A percentile compares a stretch with the other conserved stretches of the same genome.
Conservation (phyloP, 139 green algal species). For the Coelastrella sp. region DNA sequence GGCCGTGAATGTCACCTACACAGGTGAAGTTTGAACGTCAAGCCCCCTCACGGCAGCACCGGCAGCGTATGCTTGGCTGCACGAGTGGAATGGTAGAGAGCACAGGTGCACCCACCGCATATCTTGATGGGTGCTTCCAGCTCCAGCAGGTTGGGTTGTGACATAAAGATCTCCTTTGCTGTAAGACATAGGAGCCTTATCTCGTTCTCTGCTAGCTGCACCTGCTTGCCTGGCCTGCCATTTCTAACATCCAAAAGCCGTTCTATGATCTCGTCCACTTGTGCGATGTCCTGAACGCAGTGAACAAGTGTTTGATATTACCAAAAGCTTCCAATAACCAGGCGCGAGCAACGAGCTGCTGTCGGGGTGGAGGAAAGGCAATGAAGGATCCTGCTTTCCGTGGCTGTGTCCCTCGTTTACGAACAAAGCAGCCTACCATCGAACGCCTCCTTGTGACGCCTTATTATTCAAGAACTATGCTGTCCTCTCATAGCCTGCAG, state of each 20-base stretch:
- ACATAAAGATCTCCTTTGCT: conserved; percentile 96
- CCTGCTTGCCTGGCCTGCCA: conserved; percentile 93
- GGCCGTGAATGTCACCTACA: conserved; percentile 97
- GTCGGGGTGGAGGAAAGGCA: background rate
- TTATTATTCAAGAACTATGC: background rate
- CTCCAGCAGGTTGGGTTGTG: conserved; percentile 97
- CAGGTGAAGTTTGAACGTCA: background rate
- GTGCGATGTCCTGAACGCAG: conserved; percentile 52
- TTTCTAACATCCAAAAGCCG: conserved; percentile 91
- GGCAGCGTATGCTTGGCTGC: background rate
- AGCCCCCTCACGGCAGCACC: background rate
- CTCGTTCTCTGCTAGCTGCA: conserved; percentile 94
- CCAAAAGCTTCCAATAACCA: background rate
- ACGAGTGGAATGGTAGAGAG: background rate
- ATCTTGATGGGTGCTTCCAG: conserved; percentile 99
- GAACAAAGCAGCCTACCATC: background rate
- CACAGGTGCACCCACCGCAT: conserved; percentile 82
- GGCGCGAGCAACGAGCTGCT: background rate
- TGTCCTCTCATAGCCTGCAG: conserved; percentile 8
- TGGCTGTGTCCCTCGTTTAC: background rate
- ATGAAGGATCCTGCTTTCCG: background rate
- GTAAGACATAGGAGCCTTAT: conserved; percentile 93
- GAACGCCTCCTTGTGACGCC: background rate
- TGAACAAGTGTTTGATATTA: background rate
- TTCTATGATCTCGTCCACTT: conserved; percentile 96